Conservation (phyloP, 805 yeast genomes). For the Alloascoidea africana region DNA sequence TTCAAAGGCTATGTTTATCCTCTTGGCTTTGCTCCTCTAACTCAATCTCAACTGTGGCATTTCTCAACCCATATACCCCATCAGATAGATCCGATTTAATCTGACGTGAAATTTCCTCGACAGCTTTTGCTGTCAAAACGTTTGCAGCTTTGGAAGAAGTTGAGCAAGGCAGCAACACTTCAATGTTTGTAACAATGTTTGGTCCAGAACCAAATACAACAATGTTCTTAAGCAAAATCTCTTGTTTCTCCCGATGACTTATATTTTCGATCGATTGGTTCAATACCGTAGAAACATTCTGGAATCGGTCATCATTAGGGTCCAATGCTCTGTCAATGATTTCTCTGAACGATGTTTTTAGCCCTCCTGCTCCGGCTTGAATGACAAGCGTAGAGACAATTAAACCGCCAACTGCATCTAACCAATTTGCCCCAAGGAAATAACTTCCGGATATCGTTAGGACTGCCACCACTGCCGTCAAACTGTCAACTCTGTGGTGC, state of each 20-base stretch:
- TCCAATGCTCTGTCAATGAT: slow-evolving; percentile 53
- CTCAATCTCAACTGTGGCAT: background rate
- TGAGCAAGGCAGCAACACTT: background rate
- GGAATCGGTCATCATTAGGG: slow-evolving; percentile 32
- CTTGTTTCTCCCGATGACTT: background rate
- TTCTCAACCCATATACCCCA: background rate
- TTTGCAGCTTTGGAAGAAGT: background rate
- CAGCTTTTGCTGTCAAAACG: background rate
- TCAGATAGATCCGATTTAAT: background rate
- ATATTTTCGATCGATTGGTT: background rate
- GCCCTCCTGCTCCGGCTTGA: slow-evolving; percentile 60
- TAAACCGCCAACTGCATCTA: slow-evolving; percentile 72
- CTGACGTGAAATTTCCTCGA: background rate
- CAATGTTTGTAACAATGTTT: background rate
- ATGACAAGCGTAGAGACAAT: slow-evolving; percentile 56
- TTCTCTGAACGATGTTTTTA: slow-evolving; percentile 46
- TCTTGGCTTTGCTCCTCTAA: background rate
- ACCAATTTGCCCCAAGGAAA: slow-evolving; percentile 48
- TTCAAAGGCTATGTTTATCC: too few relatives aligned
- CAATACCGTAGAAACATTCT: slow-evolving; percentile 12
- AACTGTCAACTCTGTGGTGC: slow-evolving; percentile 78
- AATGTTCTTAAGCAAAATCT: background rate
- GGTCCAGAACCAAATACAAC: background rate
- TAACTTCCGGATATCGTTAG: slow-evolving; percentile 64
- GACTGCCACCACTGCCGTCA: slow-evolving; percentile 67